phyloP scores from a whole-genome alignment of 345 rosid species.

The Conringia planisiliqua region DNA sequence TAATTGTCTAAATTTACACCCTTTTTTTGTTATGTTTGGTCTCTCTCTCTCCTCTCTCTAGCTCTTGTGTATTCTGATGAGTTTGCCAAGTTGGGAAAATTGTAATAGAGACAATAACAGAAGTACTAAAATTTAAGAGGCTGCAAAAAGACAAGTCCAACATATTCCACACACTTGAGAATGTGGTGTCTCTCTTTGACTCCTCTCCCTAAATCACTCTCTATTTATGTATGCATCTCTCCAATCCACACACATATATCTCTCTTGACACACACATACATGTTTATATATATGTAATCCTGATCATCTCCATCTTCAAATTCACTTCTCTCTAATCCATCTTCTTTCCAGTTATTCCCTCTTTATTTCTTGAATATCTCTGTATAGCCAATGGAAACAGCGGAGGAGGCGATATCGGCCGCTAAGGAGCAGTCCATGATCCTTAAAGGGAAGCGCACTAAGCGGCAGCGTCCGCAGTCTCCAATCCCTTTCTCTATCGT shows the following conservation, averaged over 20 bases:
- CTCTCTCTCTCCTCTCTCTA: slow-evolving; percentile 25
- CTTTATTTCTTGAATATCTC: neutral
- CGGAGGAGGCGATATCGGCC: slow-evolving; percentile 36
- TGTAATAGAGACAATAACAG: slow-evolving; percentile 33
- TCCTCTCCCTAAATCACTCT: slow-evolving; percentile 34
- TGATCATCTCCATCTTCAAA: slow-evolving; percentile 18
- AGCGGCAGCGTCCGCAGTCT: slow-evolving; percentile 64
- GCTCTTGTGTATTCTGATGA: slow-evolving; percentile 32
- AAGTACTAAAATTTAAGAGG: slow-evolving; percentile 39
- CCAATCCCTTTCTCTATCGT: slow-evolving; percentile 45
- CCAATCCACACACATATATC: slow-evolving; percentile 31
- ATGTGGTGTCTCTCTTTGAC: slow-evolving; percentile 41
- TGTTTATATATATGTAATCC: slow-evolving; percentile 14
- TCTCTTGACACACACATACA: slow-evolving; percentile 19
- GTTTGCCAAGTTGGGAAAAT: slow-evolving; percentile 39
- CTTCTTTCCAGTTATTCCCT: neutral
- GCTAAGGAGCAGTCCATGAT: slow-evolving; percentile 39
- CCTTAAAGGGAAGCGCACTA: slow-evolving; percentile 78
- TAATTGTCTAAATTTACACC: slow-evolving; percentile 36
- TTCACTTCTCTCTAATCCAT: slow-evolving; percentile 2
- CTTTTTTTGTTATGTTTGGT: neutral
- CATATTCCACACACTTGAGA: slow-evolving; percentile 38
- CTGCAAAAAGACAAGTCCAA: slow-evolving; percentile 37
- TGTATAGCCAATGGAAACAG: slow-evolving; percentile 39
- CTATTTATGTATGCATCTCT: slow-evolving; percentile 37